phyloP scores from a whole-genome alignment of 805 yeast species.

The Schizosaccharomyces octosporus region DNA sequence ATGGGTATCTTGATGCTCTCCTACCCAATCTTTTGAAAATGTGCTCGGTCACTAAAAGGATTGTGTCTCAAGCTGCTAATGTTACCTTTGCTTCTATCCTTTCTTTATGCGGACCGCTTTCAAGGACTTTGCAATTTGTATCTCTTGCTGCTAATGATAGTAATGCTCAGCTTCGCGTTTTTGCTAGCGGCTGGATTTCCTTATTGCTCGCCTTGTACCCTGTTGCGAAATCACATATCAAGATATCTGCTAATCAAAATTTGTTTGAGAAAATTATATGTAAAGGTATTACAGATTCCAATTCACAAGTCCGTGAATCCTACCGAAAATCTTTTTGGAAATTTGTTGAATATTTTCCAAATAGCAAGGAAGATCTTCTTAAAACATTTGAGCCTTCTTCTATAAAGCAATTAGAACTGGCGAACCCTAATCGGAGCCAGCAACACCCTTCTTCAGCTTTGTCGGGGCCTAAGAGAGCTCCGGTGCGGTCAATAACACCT shows the following conservation, averaged over 20 bases:
- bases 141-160: conserved; percentile 36
- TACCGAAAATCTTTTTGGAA: conserved; percentile 59
- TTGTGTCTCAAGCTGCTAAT: conserved; percentile 35
- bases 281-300: conserved; percentile 53
- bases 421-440: not conserved
- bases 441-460: not conserved
- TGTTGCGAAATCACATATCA: conserved; percentile 14
- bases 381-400: not conserved
- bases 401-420: not conserved
- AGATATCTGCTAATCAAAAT: conserved; percentile 17
- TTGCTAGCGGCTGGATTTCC: conserved; percentile 46
- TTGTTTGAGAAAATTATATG: conserved; percentile 25
- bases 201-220: conserved; percentile 31
- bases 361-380: conserved; percentile 20
- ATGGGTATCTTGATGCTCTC: conserved; percentile 24
- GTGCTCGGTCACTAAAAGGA: conserved; percentile 35
- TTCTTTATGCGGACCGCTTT: conserved; percentile 26
- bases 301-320: conserved; percentile 51
- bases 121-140: conserved; percentile 27
- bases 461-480: not conserved
- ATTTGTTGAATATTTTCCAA: conserved; percentile 29
- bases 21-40: conserved; percentile 26
- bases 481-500: not conserved
- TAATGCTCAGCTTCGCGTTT: conserved; percentile 43
- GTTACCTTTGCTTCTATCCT: conserved; percentile 20